Conservation (phyloP, 495 filamentous ascomycete species). For the Talaromyces trachyspermus region DNA sequence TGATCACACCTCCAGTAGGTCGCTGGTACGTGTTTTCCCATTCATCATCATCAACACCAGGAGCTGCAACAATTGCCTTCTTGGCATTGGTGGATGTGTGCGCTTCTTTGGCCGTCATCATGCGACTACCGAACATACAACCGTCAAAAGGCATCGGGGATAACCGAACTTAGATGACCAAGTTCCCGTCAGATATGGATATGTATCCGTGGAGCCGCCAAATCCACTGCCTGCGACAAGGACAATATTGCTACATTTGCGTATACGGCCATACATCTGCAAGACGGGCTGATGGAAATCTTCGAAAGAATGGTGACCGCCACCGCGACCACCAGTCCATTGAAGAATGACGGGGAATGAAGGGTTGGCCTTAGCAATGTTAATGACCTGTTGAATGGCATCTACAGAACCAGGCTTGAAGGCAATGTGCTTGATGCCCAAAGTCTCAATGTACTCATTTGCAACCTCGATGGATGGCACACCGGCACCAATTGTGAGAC, state of each 20-base stretch:
- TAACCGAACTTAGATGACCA: conserved; percentile 36
- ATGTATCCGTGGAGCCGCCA: conserved; percentile 37
- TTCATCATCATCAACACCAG: conserved; percentile 20
- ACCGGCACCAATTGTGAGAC: conserved; percentile 41
- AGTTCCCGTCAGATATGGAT: conserved; percentile 38
- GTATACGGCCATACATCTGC: conserved; percentile 35
- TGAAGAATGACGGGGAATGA: conserved; percentile 42
- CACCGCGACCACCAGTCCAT: conserved; percentile 45
- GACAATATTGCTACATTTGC: conserved; percentile 38
- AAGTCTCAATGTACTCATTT: conserved; percentile 36
- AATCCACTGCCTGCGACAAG: conserved; percentile 45
- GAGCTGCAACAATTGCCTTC: conserved; percentile 19
- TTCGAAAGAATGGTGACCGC: conserved; percentile 46
- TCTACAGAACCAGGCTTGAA: conserved; percentile 43
- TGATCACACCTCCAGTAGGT: conserved; percentile 27
- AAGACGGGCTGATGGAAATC: conserved; percentile 44
- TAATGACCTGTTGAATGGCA: conserved; percentile 39
- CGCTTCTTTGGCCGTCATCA: conserved; percentile 43
- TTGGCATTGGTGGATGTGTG: conserved; percentile 27
- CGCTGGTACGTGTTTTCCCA: conserved; percentile 26
- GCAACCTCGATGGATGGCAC: conserved; percentile 44
- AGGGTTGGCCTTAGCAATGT: conserved; percentile 38
- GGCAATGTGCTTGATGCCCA: conserved; percentile 40
- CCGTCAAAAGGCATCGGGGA: conserved; percentile 45
- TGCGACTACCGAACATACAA: conserved; percentile 37